Evolutionary conservation across 225 moss, liverwort and hornwort genomes (phyloP).

Genomic region (Pseudoscleropodium purum): DNA sequence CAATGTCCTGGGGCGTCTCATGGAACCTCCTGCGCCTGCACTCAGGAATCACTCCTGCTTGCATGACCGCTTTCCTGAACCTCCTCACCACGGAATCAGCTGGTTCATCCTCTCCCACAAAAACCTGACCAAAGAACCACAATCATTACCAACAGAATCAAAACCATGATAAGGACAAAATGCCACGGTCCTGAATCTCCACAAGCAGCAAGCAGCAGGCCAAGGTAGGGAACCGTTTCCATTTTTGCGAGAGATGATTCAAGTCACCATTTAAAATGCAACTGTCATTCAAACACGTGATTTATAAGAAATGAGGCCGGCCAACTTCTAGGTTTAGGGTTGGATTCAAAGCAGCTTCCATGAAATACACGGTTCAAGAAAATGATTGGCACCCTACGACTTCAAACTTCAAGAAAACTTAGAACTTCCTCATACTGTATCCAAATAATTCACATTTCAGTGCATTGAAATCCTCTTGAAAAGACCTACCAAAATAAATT

Average conservation of each 20-base stretch:
- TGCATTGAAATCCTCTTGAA: neutral
- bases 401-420: neutral
- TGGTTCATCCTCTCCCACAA: slow-evolving; percentile 85
- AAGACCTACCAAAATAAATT: neutral
- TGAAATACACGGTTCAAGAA: neutral
- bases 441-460: neutral
- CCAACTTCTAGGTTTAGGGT: neutral
- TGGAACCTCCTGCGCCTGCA: slow-evolving; percentile 89
- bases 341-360: neutral
- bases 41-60: slow-evolving; percentile 93
- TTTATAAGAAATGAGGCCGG: neutral
- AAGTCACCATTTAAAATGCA: neutral
- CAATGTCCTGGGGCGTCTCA: slow-evolving; percentile 98
- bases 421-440: neutral
- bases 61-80: slow-evolving; percentile 93
- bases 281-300: neutral
- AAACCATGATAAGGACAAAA: neutral
- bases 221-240: neutral
- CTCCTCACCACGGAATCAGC: slow-evolving; percentile 89
- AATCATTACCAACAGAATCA: neutral
- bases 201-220: neutral
- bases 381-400: neutral
- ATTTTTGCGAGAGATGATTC: neutral
- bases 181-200: neutral
- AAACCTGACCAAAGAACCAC: slow-evolving; percentile 31